Conservation (phyloP, 164 flowering plant genomes). For the Dillenia suffruticosa region DNA sequence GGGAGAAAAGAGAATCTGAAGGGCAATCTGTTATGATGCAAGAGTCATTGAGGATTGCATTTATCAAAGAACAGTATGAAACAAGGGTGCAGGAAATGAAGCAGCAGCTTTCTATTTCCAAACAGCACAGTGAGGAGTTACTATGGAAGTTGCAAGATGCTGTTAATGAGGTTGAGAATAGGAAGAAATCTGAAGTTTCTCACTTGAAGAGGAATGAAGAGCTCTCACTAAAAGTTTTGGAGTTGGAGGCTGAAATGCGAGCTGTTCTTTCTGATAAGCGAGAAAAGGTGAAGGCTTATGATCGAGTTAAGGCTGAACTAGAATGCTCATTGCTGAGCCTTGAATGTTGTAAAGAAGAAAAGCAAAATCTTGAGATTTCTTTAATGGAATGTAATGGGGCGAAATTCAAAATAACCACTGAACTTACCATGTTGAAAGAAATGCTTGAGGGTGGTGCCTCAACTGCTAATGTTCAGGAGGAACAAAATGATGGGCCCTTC, state of each 20-base stretch:
- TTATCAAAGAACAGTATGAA: slow-evolving; percentile 91
- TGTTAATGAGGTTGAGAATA: slow-evolving; percentile 68
- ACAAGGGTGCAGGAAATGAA: slow-evolving; percentile 75
- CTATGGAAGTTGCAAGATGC: slow-evolving; percentile 84
- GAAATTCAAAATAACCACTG: slow-evolving; percentile 36
- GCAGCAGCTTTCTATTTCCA: slow-evolving; percentile 71
- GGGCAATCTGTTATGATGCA: slow-evolving; percentile 43
- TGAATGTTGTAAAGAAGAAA: slow-evolving; percentile 93
- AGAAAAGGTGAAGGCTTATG: slow-evolving; percentile 59
- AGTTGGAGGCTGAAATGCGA: slow-evolving; percentile 69
- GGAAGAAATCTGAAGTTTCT: slow-evolving; percentile 77
- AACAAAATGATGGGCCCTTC: slow-evolving; percentile 10
- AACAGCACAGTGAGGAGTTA: slow-evolving; percentile 89
- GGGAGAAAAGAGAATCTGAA: slow-evolving; percentile 59
- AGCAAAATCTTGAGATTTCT: slow-evolving; percentile 63
- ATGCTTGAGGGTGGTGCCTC: slow-evolving; percentile 24
- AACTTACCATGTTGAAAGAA: slow-evolving; percentile 39
- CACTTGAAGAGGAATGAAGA: slow-evolving; percentile 67
- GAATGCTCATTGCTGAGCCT: slow-evolving; percentile 83
- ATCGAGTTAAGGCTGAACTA: slow-evolving; percentile 74
- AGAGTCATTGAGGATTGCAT: slow-evolving; percentile 81
- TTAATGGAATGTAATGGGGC: slow-evolving; percentile 57
- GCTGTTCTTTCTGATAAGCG: slow-evolving; percentile 52
- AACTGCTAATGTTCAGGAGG: slow-evolving; percentile 10
- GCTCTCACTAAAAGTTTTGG: slow-evolving; percentile 47